A percentile compares a stretch with the other conserved stretches of the same genome.
These are phyloP conservation scores for Dendrobium officinale DNA, from an alignment of 106 monocot species.

Conservation along the genomic window DNA sequence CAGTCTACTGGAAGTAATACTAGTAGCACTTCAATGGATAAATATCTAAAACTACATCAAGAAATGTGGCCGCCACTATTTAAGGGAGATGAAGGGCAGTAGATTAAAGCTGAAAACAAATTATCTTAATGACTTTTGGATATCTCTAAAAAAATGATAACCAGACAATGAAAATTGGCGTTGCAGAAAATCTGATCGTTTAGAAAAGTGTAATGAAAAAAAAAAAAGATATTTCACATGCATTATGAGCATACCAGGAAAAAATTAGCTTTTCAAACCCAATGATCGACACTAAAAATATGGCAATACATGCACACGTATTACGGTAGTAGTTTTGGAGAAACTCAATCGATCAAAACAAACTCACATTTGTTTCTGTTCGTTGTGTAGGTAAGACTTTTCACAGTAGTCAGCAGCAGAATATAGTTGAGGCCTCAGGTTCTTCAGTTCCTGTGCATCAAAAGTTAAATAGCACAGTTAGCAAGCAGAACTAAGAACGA, in stretches of 20 bases:
- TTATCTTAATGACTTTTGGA: too few relatives aligned
- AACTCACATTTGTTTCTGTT: conserved; percentile 87
- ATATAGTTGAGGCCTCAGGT: conserved; percentile 88
- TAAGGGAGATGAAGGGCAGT: too few relatives aligned
- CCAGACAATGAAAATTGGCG: background rate
- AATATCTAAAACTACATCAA: too few relatives aligned
- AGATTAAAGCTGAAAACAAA: too few relatives aligned
- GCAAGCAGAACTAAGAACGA: background rate
- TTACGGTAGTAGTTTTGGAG: background rate
- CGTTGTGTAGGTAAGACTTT: conserved; percentile 90
- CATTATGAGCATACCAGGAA: background rate
- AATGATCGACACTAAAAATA: background rate
- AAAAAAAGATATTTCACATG: background rate
- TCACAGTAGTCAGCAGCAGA: conserved; percentile 97
- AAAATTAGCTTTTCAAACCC: too few relatives aligned
- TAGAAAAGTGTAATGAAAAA: background rate
- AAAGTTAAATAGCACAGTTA: background rate
- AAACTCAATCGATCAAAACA: background rate
- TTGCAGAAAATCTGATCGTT: background rate
- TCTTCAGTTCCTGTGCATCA: conserved; percentile 76
- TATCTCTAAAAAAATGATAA: background rate
- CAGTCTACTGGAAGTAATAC: too few relatives aligned
- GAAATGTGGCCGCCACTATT: too few relatives aligned
- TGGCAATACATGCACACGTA: background rate
- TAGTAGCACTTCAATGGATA: too few relatives aligned